phyloP scores from a whole-genome alignment of 1,139 yeast genomes.

The Keqinozyma sinolaborantium region DNA sequence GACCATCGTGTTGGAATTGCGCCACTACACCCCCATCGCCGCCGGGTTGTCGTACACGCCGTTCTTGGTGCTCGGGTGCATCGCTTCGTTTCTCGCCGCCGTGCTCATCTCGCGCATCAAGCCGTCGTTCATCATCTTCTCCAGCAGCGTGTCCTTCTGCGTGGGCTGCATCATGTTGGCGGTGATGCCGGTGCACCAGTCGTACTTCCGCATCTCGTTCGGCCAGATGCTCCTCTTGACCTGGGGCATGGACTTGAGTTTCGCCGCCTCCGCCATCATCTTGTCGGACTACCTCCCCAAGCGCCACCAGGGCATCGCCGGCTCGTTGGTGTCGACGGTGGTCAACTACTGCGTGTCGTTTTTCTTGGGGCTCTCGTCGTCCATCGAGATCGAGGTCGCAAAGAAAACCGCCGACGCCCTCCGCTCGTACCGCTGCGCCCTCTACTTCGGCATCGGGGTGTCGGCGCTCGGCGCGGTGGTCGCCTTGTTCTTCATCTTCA shows the following conservation, averaged over 20 bases:
- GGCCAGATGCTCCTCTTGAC: constrained; percentile 48
- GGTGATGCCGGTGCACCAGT: constrained; percentile 46
- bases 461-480: constrained; percentile 31
- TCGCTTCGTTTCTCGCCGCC: constrained; percentile 46
- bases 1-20: constrained; percentile 39
- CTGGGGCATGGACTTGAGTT: constrained; percentile 60
- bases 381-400: constrained; percentile 40
- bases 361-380: constrained; percentile 48
- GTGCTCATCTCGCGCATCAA: constrained; percentile 34
- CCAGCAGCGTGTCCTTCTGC: constrained; percentile 44
- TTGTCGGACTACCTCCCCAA: constrained; percentile 48
- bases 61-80: constrained; percentile 41
- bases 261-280: constrained; percentile 54
- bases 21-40: constrained; percentile 40
- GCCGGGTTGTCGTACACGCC: constrained; percentile 46
- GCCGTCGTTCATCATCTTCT: constrained; percentile 42
- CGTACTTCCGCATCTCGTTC: constrained; percentile 41
- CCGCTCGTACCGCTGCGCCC: constrained; percentile 40
- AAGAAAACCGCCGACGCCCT: constrained; percentile 17
- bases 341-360: constrained; percentile 53
- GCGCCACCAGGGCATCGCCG: constrained; percentile 59
- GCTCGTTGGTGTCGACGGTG: constrained; percentile 52
- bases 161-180: constrained; percentile 46
- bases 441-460: constrained; percentile 38
- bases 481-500: constrained; percentile 24